Base-by-base conservation (phyloP, 2,329 filamentous ascomycete species). In the Fusarium xyrophilum region DNA sequence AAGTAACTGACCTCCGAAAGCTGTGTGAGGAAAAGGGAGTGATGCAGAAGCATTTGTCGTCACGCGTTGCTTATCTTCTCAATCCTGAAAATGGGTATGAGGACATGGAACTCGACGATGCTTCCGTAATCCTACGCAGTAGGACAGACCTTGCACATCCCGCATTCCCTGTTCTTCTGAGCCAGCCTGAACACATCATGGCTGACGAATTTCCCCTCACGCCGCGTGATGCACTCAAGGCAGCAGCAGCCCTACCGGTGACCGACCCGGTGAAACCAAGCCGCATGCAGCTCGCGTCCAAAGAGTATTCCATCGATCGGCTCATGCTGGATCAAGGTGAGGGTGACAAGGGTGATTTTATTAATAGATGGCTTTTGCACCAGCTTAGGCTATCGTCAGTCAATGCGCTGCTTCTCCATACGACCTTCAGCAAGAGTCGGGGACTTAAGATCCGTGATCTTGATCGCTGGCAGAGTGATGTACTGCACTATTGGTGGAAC, bases 331-430 rank as follows among this genome's bases (percentile, higher is more conserved):
- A 80, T 5, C 69, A 75, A 6, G 70, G 77, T 14, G 69, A 72
- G 5, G 79, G 78, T 5, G 78, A 79, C 67, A 83, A 81, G 65
- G 75, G 74, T 3, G 81, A 85, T 51, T 84, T 80, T 58, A 80
- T 87, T 69, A 78, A 79, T 66, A 78, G 83, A 40, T 87, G 85
- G 85, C 75, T 87, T 5, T 77, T 87, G 15, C 82, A 86, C 48
- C 81, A 82, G 42, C 77, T 87, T 40, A 80, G 83, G 36, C 76
- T 78, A 17, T 84, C 82, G 5, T 77, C 82, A 1, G 71, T 85
- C 57, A 81, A 84, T 62, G 82, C 77, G 2, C 75, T 81, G 57
- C 71, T 82, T 5, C 76, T 86, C 11, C 80, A 82, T 62, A 72
- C 71, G 11, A 75, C 71, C 5, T 79, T 79, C 58, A 63, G 69